Evolutionary conservation across 2,329 filamentous ascomycete genomes (phyloP).

Genomic region (Stagonosporopsis tanaceti): DNA sequence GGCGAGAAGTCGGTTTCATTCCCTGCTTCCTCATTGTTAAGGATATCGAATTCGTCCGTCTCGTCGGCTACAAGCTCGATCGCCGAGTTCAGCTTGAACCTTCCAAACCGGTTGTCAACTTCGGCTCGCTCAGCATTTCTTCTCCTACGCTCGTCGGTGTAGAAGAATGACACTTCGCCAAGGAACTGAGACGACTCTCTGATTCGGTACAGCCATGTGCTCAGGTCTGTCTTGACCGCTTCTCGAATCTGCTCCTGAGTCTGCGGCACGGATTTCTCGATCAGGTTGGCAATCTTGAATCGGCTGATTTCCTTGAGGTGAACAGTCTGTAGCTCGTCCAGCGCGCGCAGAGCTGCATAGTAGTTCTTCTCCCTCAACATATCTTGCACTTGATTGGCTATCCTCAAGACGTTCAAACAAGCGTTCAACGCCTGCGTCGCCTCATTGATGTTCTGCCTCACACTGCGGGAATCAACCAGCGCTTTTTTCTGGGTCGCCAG

Average conservation of each 20-base stretch:
- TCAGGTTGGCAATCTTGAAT: constrained; percentile 93
- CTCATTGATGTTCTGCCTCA: constrained; percentile 95
- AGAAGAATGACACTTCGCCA: constrained; percentile 95
- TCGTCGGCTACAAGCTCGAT: constrained; percentile 97
- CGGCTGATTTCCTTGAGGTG: constrained; percentile 93
- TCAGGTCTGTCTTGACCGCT: constrained; percentile 94
- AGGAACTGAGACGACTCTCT: constrained; percentile 95
- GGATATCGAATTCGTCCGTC: constrained; percentile 90
- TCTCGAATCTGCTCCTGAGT: constrained; percentile 94
- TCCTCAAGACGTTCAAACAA: constrained; percentile 88
- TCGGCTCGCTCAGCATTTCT: constrained; percentile 85
- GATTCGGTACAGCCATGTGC: constrained; percentile 95
- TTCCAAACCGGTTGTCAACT: constrained; percentile 74
- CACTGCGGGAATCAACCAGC: constrained; percentile 87
- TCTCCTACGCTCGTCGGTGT: constrained; percentile 85
- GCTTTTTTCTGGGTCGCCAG: constrained; percentile 93
- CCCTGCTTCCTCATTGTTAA: constrained; percentile 84
- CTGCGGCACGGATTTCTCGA: constrained; percentile 92
- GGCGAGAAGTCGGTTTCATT: constrained; percentile 94
- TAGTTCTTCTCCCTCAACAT: constrained; percentile 92
- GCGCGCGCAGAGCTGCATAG: constrained; percentile 89
- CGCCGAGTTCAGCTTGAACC: constrained; percentile 93
- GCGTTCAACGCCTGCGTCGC: constrained; percentile 87
- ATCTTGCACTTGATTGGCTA: constrained; percentile 94
- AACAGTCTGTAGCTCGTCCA: constrained; percentile 96